phyloP scores from a whole-genome alignment of 148 eudicot genomes.

The Persicaria maculosa region DNA sequence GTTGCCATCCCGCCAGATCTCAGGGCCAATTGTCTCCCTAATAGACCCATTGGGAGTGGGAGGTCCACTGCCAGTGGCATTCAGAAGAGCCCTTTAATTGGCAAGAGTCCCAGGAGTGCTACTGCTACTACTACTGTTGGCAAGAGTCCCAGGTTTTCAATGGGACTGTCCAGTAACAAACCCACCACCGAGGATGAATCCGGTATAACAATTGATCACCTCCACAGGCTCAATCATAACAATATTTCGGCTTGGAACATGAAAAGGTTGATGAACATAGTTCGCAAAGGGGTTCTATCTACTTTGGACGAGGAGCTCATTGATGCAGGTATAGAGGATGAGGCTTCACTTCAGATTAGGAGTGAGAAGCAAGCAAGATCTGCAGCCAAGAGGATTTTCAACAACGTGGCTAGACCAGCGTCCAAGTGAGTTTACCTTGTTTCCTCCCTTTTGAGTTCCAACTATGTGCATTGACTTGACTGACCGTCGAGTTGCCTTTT shows the following conservation, averaged over 20 bases:
- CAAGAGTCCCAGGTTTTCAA: conserved; percentile 43
- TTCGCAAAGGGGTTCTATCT: conserved; percentile 50
- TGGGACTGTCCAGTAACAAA: conserved; percentile 26
- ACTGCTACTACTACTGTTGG: not conserved
- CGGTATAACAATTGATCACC: conserved; percentile 66
- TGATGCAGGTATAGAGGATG: conserved; percentile 38
- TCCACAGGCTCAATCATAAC: conserved; percentile 75
- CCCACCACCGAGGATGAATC: conserved; percentile 30
- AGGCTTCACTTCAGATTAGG: conserved; percentile 38
- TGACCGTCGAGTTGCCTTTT: too few species aligned
- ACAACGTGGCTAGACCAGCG: conserved; percentile 53
- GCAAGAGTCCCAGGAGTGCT: conserved; percentile 34
- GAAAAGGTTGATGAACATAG: conserved; percentile 72
- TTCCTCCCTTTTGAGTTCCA: not conserved
- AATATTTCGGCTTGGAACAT: conserved; percentile 93
- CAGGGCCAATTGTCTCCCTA: conserved; percentile 44
- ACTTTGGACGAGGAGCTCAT: conserved; percentile 63
- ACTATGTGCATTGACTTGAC: too few species aligned
- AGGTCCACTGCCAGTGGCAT: conserved; percentile 28
- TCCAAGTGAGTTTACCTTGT: conserved; percentile 36
- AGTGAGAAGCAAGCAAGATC: conserved; percentile 60
- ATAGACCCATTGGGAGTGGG: conserved; percentile 26
- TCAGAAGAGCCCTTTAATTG: conserved; percentile 26
- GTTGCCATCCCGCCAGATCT: conserved; percentile 46
- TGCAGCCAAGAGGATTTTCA: conserved; percentile 56